Base-by-base conservation (phyloP, 495 filamentous ascomycete species). In the Podospora comata region DNA sequence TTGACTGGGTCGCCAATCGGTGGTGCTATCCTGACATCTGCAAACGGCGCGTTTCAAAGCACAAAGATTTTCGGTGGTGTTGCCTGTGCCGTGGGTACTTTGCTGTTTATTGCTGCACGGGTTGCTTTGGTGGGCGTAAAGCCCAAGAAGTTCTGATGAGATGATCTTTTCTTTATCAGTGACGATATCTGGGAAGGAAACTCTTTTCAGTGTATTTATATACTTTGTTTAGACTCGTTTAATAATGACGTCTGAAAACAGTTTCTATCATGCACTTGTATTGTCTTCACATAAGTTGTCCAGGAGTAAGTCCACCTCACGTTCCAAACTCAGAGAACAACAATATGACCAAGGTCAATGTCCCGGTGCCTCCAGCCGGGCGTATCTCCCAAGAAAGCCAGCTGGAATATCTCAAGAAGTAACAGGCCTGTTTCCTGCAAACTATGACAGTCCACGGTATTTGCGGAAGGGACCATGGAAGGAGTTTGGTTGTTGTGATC, bases 1-100 rank as follows among this genome's bases (percentile, higher is more conserved):
- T 65, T 74, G 20, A 70, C 68, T 1, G 67, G 68, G 18, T 63
- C 59, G 9, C 62, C 62, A 6, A 64, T 64, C n/a, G 32, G 32
- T 20, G 62, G 62, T 3, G 62, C 65, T 69, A 65, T 72, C 53
- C 66, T 71, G 44, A 63, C 63, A 11, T 48, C 39, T 3, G 39
- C 39, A 18, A 48, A 48, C 39, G 39, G 39, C 2, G 39, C 56
- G 44, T 57, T 18, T 11, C 16, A 19, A 16, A 26, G 48, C 9
- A 13, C 28, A 15, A 62, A 62, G 34, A 19, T 62, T 26, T 62
- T 62, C 27, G 60, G 27, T 26, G 60, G 60, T 19, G 60, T 62
- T 48, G 39, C 39, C 15, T 48, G 39, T 48, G 39, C 39, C 13
- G 39, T 48, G 39, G 39, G 39, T 5, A 48, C 39, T 13, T 13